Evolutionary conservation across 768 basidiomycete species (phyloP).

Genomic region (Naganishia vaughanmartiniae): DNA sequence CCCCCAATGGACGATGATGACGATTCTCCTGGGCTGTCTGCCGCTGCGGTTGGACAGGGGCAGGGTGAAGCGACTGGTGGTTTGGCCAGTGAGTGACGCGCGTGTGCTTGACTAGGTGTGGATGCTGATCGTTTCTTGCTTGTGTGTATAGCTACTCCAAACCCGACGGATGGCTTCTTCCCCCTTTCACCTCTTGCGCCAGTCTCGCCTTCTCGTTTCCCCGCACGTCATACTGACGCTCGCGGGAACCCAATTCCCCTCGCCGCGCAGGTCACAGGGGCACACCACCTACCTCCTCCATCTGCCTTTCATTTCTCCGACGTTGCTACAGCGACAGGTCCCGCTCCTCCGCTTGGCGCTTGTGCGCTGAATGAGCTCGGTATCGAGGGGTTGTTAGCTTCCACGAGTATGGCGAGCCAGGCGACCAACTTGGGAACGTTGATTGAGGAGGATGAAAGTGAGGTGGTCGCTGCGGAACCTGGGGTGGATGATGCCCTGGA

Average conservation of each 20-base stretch:
- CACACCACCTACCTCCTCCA: background rate
- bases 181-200: background rate
- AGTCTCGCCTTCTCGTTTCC: background rate
- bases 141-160: background rate
- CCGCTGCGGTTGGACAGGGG: background rate
- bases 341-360: background rate
- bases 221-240: background rate
- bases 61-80: too few species aligned
- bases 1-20: slow-evolving; percentile 6
- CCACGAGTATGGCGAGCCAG: slow-evolving; percentile 21
- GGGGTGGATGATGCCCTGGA: background rate
- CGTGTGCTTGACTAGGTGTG: background rate
- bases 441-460: slow-evolving; percentile 21
- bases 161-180: background rate
- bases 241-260: background rate
- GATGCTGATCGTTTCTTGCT: background rate
- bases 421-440: slow-evolving; percentile 20
- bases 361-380: background rate
- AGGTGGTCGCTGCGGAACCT: background rate
- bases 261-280: background rate
- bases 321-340: background rate
- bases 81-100: background rate
- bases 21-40: too few species aligned
- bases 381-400: background rate
- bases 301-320: background rate